A percentile compares a stretch with the other conserved stretches of the same genome.
Conservation (phyloP, 192 early-diverging fungal genomes). For the Coemansia sp. region DNA sequence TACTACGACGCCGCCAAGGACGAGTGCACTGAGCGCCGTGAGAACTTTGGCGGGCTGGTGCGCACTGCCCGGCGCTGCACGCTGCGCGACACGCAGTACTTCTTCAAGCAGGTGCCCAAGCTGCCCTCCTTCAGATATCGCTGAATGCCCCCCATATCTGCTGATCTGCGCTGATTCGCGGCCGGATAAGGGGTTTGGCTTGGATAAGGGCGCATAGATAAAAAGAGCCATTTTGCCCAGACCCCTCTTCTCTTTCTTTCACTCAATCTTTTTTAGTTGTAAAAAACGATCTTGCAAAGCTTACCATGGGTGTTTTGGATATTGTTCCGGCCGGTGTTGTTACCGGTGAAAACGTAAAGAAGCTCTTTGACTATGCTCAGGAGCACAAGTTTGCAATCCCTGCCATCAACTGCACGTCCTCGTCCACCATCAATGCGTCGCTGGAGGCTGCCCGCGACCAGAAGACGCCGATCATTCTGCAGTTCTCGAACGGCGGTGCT, state of each 20-base stretch:
- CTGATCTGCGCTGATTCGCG: constrained; percentile 1
- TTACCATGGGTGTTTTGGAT: constrained; percentile 67
- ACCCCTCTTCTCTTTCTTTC: background rate
- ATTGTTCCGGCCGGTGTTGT: constrained; percentile 89
- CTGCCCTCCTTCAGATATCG: constrained; percentile 52
- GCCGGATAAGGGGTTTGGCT: constrained; percentile 5
- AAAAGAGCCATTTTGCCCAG: background rate
- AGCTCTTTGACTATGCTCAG: constrained; percentile 70
- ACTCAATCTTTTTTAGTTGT: background rate
- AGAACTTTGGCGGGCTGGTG: constrained; percentile 53
- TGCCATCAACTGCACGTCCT: constrained; percentile 94
- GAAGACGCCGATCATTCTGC: constrained; percentile 91
- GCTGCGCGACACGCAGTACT: constrained; percentile 57
- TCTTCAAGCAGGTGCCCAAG: constrained; percentile 56
- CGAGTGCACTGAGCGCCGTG: constrained; percentile 38
- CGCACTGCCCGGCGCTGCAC: constrained; percentile 55
- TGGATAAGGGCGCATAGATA: background rate
- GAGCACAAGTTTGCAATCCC: constrained; percentile 91
- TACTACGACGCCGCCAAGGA: constrained; percentile 53
- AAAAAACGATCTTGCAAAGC: background rate
- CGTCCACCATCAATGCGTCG: constrained; percentile 87
- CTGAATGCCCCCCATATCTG: constrained; percentile 5
- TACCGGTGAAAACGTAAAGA: constrained; percentile 89
- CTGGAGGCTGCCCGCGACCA: constrained; percentile 93
- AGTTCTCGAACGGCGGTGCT: constrained; percentile 92